Evolutionary conservation across 495 filamentous ascomycete species (phyloP).

Genomic region (Melanomma pulvis-pyrius): DNA sequence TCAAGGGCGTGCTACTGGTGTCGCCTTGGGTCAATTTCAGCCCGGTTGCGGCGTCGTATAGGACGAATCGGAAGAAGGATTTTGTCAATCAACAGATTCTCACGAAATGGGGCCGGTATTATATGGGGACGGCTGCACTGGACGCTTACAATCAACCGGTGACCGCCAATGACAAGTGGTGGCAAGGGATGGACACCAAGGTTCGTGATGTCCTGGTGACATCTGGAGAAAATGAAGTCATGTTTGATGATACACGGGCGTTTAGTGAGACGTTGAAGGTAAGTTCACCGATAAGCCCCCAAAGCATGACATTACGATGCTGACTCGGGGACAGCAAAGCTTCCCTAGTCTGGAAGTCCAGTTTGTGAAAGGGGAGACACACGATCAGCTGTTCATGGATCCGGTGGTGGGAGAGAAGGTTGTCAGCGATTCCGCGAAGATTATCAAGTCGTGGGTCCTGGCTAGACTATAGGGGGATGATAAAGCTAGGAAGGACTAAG

Average conservation of each 20-base stretch:
- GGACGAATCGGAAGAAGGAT: slow-evolving; percentile 13
- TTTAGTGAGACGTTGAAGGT: slow-evolving; percentile 19
- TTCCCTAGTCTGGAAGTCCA: slow-evolving; percentile 18
- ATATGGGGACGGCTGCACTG: slow-evolving; percentile 8
- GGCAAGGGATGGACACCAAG: slow-evolving; percentile 8
- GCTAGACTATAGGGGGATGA: slow-evolving; percentile 4
- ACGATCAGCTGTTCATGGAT: slow-evolving; percentile 18
- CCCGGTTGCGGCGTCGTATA: slow-evolving; percentile 9
- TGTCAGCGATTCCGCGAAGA: slow-evolving; percentile 15
- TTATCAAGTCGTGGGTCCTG: slow-evolving; percentile 14
- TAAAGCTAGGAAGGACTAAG: slow-evolving; percentile 3
- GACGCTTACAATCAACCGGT: slow-evolving; percentile 8
- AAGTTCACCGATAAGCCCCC: background rate
- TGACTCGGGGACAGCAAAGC: slow-evolving; percentile 11
- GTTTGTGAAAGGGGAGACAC: slow-evolving; percentile 10
- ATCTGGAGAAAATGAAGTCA: slow-evolving; percentile 10
- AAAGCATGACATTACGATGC: slow-evolving; percentile 6
- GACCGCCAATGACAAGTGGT: slow-evolving; percentile 12
- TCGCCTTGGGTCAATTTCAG: slow-evolving; percentile 17
- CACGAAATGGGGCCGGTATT: slow-evolving; percentile 14
- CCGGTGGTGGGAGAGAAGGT: slow-evolving; percentile 13
- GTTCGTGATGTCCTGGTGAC: slow-evolving; percentile 11
- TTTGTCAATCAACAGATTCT: slow-evolving; percentile 16
- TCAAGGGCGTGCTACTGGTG: slow-evolving; percentile 6
- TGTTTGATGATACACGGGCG: slow-evolving; percentile 9